Base-by-base conservation (phyloP, 352 stramenopile genomes). In the Globisporangium nagaii region DNA sequence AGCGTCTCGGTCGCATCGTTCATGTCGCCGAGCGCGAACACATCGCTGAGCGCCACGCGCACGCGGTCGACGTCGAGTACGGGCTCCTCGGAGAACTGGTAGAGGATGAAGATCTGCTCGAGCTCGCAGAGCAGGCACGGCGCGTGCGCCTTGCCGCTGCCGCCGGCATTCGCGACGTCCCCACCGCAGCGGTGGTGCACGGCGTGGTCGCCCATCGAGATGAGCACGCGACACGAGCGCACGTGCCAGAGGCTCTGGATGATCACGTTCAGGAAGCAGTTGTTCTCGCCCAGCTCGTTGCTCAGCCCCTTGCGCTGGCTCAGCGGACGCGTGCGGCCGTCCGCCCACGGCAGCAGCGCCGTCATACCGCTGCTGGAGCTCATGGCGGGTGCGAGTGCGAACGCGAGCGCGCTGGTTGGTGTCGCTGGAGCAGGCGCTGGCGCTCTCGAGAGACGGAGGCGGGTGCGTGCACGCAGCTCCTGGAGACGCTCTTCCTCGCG, bases 211-310 rank as follows among this genome's bases (percentile, higher is more conserved):
- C 78, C 78, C 56, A 77, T 84, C 28, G 65, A 73, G 46, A 93
- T 88, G 48, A 93, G 77, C 60, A 81, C 72, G 45, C 86, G 81
- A 57, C 86, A 96, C 40, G 78, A 88, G 39, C 86, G 80, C 31
- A 96, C 64, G 68, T 95, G 84, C 86, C 86, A 96, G n/a, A 96
- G 65, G 35, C 75, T 90, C 78, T 96, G 86, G 57, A 96, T 90
- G 52, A 96, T 86, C 13, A 96, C 86, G 65, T 96, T 96, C 4
- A 96, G 70, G 66, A 95, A 96, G 71, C 86, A 96, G 68, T 96
- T 95, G 71, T 96, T 96, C 42, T 84, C 65, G 52, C 86, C 86
- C 19, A 80, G 41, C 7, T 91, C 76, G 73, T 96, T 96, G 49
- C 70, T 78, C 45, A 96, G 79, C 0, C 86, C 86, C 58, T 93